Evolutionary conservation across 495 filamentous ascomycete species (phyloP), one percentile per base, ranked within the genome.

Genomic region (Annulohypoxylon moriforme): DNA sequence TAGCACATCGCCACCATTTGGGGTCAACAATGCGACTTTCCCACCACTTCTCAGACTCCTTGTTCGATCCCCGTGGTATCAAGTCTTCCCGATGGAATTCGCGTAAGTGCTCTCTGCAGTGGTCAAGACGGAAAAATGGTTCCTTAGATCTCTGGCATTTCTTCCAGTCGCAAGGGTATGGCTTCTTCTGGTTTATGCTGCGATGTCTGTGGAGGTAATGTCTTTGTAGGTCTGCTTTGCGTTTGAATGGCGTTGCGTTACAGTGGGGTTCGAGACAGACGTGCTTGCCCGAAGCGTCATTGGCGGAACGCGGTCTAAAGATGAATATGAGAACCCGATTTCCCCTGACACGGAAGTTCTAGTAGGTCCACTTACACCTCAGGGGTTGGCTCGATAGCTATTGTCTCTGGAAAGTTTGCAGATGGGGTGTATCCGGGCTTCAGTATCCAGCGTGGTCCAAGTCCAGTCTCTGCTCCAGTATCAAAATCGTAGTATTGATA

Each of bases 1-100:
- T 77, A 18, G 77, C 73, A 64, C 85, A 87, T 7, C 85, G 77
- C 83, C 83, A 87, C 81, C 84, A 83, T 5, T 75, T 74, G 14
- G n/a, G n/a, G 9, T 60, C 31, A 49, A 86, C 67, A 4, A 72
- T 73, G 29, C 81, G 77, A 24, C 29, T 79, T 40, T 46, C 5
- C 75, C 71, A 77, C 71, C 77, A 80, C 36, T 25, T 22, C 8
- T 0, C 34, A 14, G 13, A 68, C 38, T 58, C 68, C 47, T 64
- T 64, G 52, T 66, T 68, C 22, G 70, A 24, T 3, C 80, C 76
- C 22, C 77, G 80, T 68, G 68, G 77, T 46, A 72, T 44, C 14
- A 87, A 69, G 64, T 87, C 85, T 69, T 88, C 86, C 22, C 73
- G 77, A 76, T 88, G 86, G 55, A 64, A 84, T 10, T 83, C 79